phyloP scores from a whole-genome alignment of 331 rosid genomes.

The Acacia pycnantha region DNA sequence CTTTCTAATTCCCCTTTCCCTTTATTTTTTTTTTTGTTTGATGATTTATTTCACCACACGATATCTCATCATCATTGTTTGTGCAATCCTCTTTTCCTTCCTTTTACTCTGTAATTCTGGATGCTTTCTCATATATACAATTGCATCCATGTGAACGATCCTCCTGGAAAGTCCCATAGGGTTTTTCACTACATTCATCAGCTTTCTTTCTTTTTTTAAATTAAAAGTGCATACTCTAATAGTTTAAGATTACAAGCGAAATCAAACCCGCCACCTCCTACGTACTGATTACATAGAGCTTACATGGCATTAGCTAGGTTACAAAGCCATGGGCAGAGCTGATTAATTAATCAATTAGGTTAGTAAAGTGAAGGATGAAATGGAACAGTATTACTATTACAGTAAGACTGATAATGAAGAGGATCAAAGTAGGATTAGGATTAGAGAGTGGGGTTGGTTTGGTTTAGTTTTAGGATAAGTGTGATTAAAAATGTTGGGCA shows the following conservation, averaged over 20 bases:
- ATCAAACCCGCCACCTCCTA: too few species aligned
- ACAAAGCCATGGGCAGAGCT: neutral
- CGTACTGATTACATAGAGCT: too few species aligned
- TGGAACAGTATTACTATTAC: conserved; percentile 37
- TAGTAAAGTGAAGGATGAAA: conserved; percentile 24
- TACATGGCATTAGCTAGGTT: too few species aligned
- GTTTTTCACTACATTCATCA: neutral
- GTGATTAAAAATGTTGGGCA: conserved; percentile 45
- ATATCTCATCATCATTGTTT: conserved; percentile 68
- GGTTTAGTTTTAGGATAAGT: conserved; percentile 24
- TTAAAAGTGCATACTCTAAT: too few species aligned
- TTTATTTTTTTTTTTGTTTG: conserved; percentile 1
- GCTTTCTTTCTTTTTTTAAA: neutral
- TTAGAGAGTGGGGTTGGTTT: neutral
- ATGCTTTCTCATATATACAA: neutral
- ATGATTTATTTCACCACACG: conserved; percentile 46
- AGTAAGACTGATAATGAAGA: neutral
- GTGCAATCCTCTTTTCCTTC: conserved; percentile 35
- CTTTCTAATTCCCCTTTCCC: neutral
- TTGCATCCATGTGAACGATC: conserved; percentile 28
- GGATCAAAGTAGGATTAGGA: neutral
- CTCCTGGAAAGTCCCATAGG: conserved; percentile 42
- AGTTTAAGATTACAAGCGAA: too few species aligned
- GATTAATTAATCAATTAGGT: neutral
- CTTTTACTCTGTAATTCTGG: conserved; percentile 16